Conservation (phyloP, 2,329 filamentous ascomycete genomes). For the Ampelomyces quisqualis region DNA sequence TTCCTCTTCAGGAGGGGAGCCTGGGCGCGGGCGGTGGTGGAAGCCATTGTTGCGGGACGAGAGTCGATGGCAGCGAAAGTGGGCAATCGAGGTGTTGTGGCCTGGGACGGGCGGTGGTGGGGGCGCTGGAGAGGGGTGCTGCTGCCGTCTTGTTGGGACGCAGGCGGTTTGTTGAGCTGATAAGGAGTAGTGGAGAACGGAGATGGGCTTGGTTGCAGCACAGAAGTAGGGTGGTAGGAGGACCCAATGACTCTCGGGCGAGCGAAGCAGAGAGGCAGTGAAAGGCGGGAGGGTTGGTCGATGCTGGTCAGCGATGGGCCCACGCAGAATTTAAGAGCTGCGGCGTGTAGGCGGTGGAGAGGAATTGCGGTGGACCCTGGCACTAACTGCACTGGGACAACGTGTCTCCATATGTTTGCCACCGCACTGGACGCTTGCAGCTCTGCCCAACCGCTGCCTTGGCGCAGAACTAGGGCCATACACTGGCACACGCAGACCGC, state of each 20-base stretch:
- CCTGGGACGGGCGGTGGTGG: slow-evolving; percentile 1
- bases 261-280: slow-evolving; percentile 5
- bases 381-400: slow-evolving; percentile 16
- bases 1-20: slow-evolving; percentile 49
- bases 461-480: slow-evolving; percentile 19
- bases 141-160: slow-evolving; percentile 27
- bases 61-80: slow-evolving; percentile 1
- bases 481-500: slow-evolving; percentile 34
- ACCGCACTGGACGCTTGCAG: slow-evolving; percentile 24
- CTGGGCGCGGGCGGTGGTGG: slow-evolving; percentile 58
- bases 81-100: not conserved
- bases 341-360: slow-evolving; percentile 25
- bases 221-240: too few species aligned
- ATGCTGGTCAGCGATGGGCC: slow-evolving; percentile 12
- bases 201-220: slow-evolving; percentile 4
- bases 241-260: slow-evolving; percentile 1
- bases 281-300: slow-evolving; percentile 6
- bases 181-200: slow-evolving; percentile 1
- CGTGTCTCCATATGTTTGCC: slow-evolving; percentile 18
- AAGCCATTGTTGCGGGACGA: slow-evolving; percentile 33
- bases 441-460: slow-evolving; percentile 23
- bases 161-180: slow-evolving; percentile 24
- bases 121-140: slow-evolving; percentile 6
- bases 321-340: slow-evolving; percentile 22
- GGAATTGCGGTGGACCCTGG: slow-evolving; percentile 24